These are phyloP conservation scores for Babesia sp. DNA, from an alignment of 169 alveolate genomes.

Conservation along the genomic window DNA sequence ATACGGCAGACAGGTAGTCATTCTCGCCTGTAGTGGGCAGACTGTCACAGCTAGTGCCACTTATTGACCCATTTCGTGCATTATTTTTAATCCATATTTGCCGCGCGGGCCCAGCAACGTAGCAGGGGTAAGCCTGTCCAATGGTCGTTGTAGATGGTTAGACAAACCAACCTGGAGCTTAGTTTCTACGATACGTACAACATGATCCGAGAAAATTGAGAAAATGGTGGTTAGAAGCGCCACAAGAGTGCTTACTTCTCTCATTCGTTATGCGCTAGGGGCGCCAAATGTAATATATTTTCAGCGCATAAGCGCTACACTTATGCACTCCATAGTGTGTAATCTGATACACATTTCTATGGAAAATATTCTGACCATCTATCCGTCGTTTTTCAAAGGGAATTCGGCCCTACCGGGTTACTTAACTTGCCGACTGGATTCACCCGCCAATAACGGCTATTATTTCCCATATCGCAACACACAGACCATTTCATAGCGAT, in stretches of 20 bases:
- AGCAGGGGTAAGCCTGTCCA: not conserved
- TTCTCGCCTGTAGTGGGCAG: not conserved
- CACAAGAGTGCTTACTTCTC: not conserved
- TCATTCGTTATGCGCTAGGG: conserved; percentile 24
- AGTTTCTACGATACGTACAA: not conserved
- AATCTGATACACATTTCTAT: not conserved
- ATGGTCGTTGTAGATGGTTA: not conserved
- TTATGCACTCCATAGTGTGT: not conserved
- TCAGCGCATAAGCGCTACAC: not conserved
- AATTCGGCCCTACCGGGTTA: no score
- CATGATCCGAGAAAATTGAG: not conserved
- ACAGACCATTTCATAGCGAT: not conserved
- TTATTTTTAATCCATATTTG: not conserved
- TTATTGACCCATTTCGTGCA: not conserved
- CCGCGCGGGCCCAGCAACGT: not conserved
- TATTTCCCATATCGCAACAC: not conserved
- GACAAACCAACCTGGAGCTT: not conserved
- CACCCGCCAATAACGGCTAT: not conserved
- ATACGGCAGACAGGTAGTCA: conserved; percentile 43
- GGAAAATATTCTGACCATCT: no score
- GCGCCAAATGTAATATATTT: conserved; percentile 10
- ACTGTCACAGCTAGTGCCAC: not conserved
- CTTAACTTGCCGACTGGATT: not conserved
- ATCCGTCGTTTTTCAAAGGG: no score
- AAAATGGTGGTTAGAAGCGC: conserved; percentile 1